Percentiles rank a stretch among this genome's conserved stretches.
Conservation (phyloP, 768 basidiomycete genomes). For the Roridomyces roridus region DNA sequence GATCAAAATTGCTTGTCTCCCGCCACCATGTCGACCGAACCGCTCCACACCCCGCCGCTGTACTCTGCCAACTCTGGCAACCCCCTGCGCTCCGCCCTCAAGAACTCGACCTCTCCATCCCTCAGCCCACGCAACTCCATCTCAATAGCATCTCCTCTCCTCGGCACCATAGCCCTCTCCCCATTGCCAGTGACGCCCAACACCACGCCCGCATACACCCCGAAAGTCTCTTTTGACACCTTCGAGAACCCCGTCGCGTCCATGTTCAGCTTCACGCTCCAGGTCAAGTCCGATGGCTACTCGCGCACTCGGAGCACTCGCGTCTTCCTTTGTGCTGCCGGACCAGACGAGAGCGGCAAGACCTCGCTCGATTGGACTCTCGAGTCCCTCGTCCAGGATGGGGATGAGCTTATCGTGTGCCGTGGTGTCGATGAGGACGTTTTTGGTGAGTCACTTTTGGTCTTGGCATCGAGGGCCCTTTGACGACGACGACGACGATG, state of each 20-base stretch:
- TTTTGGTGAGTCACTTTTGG: conserved; percentile 63
- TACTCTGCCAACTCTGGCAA: conserved; percentile 16
- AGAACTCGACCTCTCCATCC: conserved; percentile 43
- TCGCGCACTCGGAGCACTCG: conserved; percentile 76
- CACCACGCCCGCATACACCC: conserved; percentile 49
- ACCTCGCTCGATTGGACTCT: conserved; percentile 95
- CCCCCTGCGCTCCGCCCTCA: conserved; percentile 61
- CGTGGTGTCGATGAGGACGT: conserved; percentile 90
- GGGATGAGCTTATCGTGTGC: conserved; percentile 92
- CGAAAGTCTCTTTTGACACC: conserved; percentile 87
- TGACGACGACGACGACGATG: neutral
- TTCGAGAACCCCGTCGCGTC: conserved; percentile 81
- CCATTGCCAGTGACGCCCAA: conserved; percentile 12
- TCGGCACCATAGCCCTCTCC: conserved; percentile 21
- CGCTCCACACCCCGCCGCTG: conserved; percentile 7
- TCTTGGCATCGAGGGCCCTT: no score
- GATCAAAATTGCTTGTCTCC: no score
- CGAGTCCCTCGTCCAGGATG: conserved; percentile 81
- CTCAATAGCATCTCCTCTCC: conserved; percentile 22
- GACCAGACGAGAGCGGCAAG: conserved; percentile 85
- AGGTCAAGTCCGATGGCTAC: conserved; percentile 86
- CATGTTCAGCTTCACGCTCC: conserved; percentile 90
- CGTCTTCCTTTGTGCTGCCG: conserved; percentile 89
- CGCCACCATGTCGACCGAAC: conserved; percentile 10
- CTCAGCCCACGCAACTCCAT: conserved; percentile 32